Evolutionary conservation across 2,329 filamentous ascomycete genomes (phyloP), one percentile per base, ranked within the genome.

Genomic region (Tolypocladium pustulatum): DNA sequence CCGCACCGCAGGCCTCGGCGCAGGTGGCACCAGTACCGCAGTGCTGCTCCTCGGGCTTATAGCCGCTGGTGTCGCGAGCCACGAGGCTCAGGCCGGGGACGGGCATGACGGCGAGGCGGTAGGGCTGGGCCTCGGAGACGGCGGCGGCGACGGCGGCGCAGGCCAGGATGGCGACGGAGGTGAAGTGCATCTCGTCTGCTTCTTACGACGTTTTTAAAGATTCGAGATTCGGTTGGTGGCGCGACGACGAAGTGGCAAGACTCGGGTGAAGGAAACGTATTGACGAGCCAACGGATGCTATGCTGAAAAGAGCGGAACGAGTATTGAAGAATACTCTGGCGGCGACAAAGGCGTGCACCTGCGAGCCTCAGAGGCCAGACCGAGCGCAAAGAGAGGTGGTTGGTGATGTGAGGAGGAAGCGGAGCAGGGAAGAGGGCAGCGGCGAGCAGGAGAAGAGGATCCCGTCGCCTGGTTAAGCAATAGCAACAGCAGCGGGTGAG

Each of bases 21-120:
- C 82, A 85, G 43, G 79, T 81, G 57, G 69, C 67, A 61, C 81
- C 82, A 17, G 70, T 65, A 55, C 75, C 75, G 68, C 81, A 85
- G 61, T 72, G 65, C 58, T 73, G 73, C 69, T 77, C 72, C 60
- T 76, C 72, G 57, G 76, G 81, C 70, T 73, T 71, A 71, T 81
- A 84, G 64, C 75, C 80, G 66, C 69, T 71, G 63, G 67, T 74
- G 65, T 73, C 72, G 67, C 78, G 78, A 65, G 71, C 75, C 54
- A 68, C 68, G 56, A 81, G 69, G 59, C 77, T 76, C 63, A 79
- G 62, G 55, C 70, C 71, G 57, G 68, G 66, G 58, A 74, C 61
- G 59, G 71, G 64, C 67, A 70, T 74, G 62, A 68, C 67, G 60
- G 72, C 68, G 61, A 73, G 69, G 64, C 68, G 69, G 66, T 75